These are phyloP conservation scores for Cordyceps fumosorosea DNA, from an alignment of 2,329 filamentous ascomycete genomes.

Conservation along the genomic window DNA sequence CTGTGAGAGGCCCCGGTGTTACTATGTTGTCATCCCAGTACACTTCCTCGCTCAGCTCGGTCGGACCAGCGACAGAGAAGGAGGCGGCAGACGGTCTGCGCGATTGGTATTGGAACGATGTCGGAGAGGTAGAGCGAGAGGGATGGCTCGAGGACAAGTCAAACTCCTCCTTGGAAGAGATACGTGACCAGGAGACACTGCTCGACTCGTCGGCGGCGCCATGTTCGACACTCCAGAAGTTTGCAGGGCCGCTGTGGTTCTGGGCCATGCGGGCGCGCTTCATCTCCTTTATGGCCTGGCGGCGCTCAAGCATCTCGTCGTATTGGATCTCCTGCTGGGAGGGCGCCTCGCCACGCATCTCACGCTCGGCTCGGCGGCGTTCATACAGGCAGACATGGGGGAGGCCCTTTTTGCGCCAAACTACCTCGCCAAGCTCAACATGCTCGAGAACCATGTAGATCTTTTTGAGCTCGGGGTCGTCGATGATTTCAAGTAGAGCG, in stretches of 20 bases:
- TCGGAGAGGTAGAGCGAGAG: conserved; percentile 34
- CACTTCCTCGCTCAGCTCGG: conserved; percentile 30
- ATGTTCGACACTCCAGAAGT: conserved; percentile 81
- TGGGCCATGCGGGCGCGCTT: conserved; percentile 48
- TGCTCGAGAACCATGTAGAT: conserved; percentile 98
- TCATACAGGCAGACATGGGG: conserved; percentile 80
- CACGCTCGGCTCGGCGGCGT: conserved; percentile 69
- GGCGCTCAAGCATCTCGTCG: conserved; percentile 51
- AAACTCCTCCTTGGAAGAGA: conserved; percentile 35
- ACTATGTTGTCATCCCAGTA: conserved; percentile 46
- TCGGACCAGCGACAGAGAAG: conserved; percentile 21
- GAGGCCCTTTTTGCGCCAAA: conserved; percentile 85
- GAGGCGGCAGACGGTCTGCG: conserved; percentile 38
- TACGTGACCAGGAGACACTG: conserved; percentile 35
- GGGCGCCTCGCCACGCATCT: conserved; percentile 54
- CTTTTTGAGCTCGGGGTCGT: conserved; percentile 92
- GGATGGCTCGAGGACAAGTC: conserved; percentile 28
- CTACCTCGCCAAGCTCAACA: conserved; percentile 87
- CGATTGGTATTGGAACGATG: conserved; percentile 41
- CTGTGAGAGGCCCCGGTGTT: conserved; percentile 46
- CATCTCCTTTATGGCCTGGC: conserved; percentile 49
- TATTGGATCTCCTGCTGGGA: conserved; percentile 55
- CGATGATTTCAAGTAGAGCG: conserved; percentile 90
- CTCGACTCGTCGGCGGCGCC: conserved; percentile 52
- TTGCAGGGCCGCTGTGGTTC: conserved; percentile 46